Evolutionary conservation across 148 eudicot genomes (phyloP).

Genomic region (Fagopyrum homotropicum): DNA sequence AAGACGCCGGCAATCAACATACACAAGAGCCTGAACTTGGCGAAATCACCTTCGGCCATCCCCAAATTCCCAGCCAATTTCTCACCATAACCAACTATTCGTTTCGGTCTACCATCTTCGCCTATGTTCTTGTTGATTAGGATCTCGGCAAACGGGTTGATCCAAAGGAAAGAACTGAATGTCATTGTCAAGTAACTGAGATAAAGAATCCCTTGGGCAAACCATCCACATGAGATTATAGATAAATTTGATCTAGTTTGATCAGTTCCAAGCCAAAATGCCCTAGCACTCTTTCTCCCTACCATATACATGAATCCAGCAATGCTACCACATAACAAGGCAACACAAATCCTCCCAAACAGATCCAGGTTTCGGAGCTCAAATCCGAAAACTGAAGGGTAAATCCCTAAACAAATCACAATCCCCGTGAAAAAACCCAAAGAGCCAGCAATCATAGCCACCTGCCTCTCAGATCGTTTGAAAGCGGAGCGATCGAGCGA

Average conservation of each 20-base stretch:
- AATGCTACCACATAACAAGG: conserved; percentile 44
- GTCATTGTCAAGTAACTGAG: conserved; percentile 38
- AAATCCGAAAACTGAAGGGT: conserved; percentile 56
- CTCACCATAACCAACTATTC: background rate
- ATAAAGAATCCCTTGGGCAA: conserved; percentile 57
- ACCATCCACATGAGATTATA: conserved; percentile 73
- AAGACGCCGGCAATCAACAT: conserved; percentile 51
- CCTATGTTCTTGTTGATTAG: conserved; percentile 38
- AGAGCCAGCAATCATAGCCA: conserved; percentile 46
- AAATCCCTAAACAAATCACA: conserved; percentile 37
- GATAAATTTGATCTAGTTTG: conserved; percentile 71
- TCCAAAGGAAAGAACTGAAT: conserved; percentile 81
- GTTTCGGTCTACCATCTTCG: background rate
- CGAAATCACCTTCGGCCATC: conserved; percentile 46
- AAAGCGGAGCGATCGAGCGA: conserved; percentile 74
- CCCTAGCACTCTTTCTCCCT: conserved; percentile 59
- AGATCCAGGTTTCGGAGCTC: conserved; percentile 52
- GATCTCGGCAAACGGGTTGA: conserved; percentile 57
- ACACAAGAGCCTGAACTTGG: conserved; percentile 50
- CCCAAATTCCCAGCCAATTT: conserved; percentile 65
- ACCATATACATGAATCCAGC: conserved; percentile 64
- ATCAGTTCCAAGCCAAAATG: conserved; percentile 98
- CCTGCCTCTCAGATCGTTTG: conserved; percentile 60
- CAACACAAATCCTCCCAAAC: conserved; percentile 41
- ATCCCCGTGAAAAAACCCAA: conserved; percentile 49